Evolutionary conservation across 2,329 filamentous ascomycete species (phyloP), one percentile per base, ranked within the genome.

Genomic region (Exophiala oligosperma): DNA sequence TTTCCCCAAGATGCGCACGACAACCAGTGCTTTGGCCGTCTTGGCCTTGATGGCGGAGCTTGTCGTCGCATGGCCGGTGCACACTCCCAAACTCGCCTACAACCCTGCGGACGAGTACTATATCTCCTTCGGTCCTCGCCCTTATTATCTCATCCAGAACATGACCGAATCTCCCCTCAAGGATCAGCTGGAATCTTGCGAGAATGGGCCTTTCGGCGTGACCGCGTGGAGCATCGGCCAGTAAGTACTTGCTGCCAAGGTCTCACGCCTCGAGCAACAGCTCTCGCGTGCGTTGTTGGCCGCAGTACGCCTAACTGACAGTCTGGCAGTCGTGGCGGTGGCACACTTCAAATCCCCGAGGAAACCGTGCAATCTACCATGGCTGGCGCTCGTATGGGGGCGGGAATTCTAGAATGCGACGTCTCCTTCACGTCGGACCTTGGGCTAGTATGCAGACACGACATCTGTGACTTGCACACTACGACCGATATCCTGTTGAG

Each of bases 381-480:
- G 52, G 85, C 86, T 0, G 86, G 85, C 41, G 80, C 82, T n/a
- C 78, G 85, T 21, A 87, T 87, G 85, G 86, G 86, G 29, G 82
- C 85, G 4, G 86, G 85, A 43, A 77, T 88, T 44, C 79, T 86
- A 52, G 86, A 89, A 72, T 89, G 86, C 71, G 86, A 89, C 69
- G 85, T 87, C 14, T 78, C 82, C 37, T 88, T 89, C 73, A 88
- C 86, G 58, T 79, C 77, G 63, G 86, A 89, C 71, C 78, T 79
- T 29, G 73, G 84, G 68, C 81, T 89, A n/a, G 85, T 89, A 46
- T 89, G 86, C 74, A 81, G 86, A 49, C 86, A 89, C 73, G 81
- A 80, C 48, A 82, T 87, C 64, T 89, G 86, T 72, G 86, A 89
- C 66, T 73, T 89, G 41, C 85, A 88, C 74, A 85, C 82, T 23